Evolutionary conservation across 2,329 filamentous ascomycete species (phyloP).

Genomic region (Penicillium psychrosexuale): DNA sequence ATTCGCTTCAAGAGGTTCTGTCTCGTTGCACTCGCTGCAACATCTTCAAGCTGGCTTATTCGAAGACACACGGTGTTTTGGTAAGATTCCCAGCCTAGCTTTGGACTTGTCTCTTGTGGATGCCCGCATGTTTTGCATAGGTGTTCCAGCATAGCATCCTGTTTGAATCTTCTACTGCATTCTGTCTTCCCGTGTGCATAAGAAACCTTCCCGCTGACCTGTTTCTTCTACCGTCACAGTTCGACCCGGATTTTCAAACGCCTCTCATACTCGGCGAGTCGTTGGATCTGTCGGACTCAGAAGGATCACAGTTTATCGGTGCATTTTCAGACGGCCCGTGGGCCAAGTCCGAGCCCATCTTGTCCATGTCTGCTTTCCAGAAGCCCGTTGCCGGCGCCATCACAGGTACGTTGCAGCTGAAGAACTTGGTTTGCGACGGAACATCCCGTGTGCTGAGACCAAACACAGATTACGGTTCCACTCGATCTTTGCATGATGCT

Average conservation of each 20-base stretch:
- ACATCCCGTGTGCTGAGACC: constrained; percentile 16
- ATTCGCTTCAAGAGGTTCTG: constrained; percentile 45
- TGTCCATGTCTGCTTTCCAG: constrained; percentile 78
- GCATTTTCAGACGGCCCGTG: constrained; percentile 51
- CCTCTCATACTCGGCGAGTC: constrained; percentile 49
- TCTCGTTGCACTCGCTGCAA: constrained; percentile 45
- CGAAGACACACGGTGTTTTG: constrained; percentile 46
- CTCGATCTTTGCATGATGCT: constrained; percentile 39
- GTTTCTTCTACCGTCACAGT: constrained; percentile 24
- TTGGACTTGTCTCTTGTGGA: constrained; percentile 24
- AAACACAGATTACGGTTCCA: constrained; percentile 36
- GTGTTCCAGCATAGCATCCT: constrained; percentile 11
- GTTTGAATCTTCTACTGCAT: constrained; percentile 13
- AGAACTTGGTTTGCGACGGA: not conserved
- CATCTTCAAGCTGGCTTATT: constrained; percentile 51
- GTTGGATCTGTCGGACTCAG: constrained; percentile 45
- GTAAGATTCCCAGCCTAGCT: constrained; percentile 31
- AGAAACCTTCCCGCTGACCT: constrained; percentile 16
- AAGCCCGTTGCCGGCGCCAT: constrained; percentile 73
- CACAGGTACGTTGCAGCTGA: constrained; percentile 64
- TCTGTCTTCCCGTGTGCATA: constrained; percentile 1
- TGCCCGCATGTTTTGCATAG: constrained; percentile 22
- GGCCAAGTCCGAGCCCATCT: constrained; percentile 58
- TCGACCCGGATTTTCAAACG: constrained; percentile 46
- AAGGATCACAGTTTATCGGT: constrained; percentile 45